phyloP scores from a whole-genome alignment of 2,329 filamentous ascomycete genomes.

The Knufia fluminis region DNA sequence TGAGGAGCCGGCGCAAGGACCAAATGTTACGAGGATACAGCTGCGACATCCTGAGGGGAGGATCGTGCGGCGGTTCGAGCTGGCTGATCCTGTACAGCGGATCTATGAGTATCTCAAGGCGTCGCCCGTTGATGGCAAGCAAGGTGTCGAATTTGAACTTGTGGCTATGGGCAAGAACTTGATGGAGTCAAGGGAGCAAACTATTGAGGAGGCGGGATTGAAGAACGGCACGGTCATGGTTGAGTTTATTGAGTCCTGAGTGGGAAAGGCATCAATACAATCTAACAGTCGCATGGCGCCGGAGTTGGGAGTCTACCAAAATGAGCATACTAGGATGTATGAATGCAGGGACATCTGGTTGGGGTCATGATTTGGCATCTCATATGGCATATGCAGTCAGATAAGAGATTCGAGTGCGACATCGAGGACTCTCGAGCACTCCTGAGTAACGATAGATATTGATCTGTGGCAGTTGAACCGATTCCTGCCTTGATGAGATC shows the following conservation, averaged over 20 bases:
- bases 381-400: too few relatives aligned
- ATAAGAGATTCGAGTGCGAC: too few relatives aligned
- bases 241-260: constrained; percentile 59
- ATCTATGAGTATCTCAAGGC: constrained; percentile 98
- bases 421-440: too few relatives aligned
- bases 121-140: constrained; percentile 69
- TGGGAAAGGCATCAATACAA: background rate
- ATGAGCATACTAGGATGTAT: background rate
- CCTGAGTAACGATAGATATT: too few relatives aligned
- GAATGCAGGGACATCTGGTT: background rate
- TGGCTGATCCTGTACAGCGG: constrained; percentile 66
- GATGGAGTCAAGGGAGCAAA: constrained; percentile 62
- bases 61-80: constrained; percentile 74
- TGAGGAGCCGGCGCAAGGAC: constrained; percentile 63
- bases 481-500: too few relatives aligned
- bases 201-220: constrained; percentile 70
- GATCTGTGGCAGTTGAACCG: too few relatives aligned
- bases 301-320: background rate
- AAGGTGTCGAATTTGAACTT: constrained; percentile 72
- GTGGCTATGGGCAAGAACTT: constrained; percentile 82
- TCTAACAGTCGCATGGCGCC: background rate
- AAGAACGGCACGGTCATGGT: constrained; percentile 95
- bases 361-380: too few relatives aligned
- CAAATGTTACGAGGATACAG: constrained; percentile 77
- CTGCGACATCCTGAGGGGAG: constrained; percentile 79